Conservation (phyloP, 768 basidiomycete genomes). For the Kwoniella heveanensis region DNA sequence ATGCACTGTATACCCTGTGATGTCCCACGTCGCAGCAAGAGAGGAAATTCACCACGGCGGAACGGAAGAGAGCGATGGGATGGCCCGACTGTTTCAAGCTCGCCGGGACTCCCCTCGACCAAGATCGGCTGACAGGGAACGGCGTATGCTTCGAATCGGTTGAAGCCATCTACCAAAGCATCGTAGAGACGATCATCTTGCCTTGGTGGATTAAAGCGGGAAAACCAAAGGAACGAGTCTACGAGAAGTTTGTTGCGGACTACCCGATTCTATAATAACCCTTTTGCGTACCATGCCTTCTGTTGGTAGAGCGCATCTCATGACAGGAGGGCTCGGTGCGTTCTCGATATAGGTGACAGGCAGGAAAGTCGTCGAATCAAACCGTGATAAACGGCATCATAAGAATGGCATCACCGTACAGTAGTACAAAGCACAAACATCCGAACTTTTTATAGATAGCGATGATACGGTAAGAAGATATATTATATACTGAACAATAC, state of each 20-base stretch:
- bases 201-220: conserved; percentile 31
- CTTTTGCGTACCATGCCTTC: too few species aligned
- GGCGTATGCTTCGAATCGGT: conserved; percentile 29
- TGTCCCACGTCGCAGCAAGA: conserved; percentile 10
- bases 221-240: conserved; percentile 10
- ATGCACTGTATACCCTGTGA: too few species aligned
- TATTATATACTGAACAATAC: too few species aligned
- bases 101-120: conserved; percentile 19
- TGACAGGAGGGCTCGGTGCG: too few species aligned
- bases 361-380: too few species aligned
- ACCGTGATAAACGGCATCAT: too few species aligned
- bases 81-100: conserved; percentile 34
- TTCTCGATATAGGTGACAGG: too few species aligned
- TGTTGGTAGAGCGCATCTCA: too few species aligned
- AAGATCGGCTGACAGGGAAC: conserved; percentile 29
- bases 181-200: conserved; percentile 22
- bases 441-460: too few species aligned
- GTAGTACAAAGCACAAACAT: too few species aligned
- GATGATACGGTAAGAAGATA: too few species aligned
- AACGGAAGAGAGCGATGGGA: conserved; percentile 35
- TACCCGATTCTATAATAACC: conserved; percentile 14
- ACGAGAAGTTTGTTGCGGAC: conserved; percentile 8
- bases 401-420: too few species aligned
- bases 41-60: conserved; percentile 37
- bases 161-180: conserved; percentile 24